These are phyloP conservation scores for Diversispora epigaea DNA, from an alignment of 192 early-diverging fungal species.

Conservation along the genomic window DNA sequence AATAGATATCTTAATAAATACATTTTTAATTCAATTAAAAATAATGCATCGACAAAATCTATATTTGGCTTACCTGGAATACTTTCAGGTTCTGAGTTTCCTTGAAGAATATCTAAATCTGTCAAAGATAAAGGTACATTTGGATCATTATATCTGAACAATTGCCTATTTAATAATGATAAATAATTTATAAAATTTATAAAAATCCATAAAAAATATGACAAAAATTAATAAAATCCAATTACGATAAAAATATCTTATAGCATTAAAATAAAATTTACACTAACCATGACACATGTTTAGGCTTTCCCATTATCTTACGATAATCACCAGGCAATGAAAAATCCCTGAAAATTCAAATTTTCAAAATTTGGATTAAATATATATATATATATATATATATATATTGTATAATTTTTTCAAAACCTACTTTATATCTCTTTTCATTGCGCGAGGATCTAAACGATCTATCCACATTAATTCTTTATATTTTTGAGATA, in stretches of 20 bases:
- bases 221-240: not conserved
- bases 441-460: constrained; percentile 63
- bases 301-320: constrained; percentile 57
- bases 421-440: constrained; percentile 52
- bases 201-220: not conserved
- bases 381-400: not conserved
- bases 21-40: not conserved
- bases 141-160: constrained; percentile 67
- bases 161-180: constrained; percentile 41
- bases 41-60: no score
- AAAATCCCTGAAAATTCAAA: constrained; percentile 48
- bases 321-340: constrained; percentile 68
- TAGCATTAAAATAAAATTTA: not conserved
- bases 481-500: constrained; percentile 62
- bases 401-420: not conserved
- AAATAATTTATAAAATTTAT: not conserved
- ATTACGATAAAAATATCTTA: not conserved
- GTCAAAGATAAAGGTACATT: constrained; percentile 56
- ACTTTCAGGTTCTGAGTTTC: constrained; percentile 40
- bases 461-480: constrained; percentile 75
- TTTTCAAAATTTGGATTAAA: not conserved
- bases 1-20: not conserved
- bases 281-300: constrained; percentile 53
- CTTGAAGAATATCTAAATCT: constrained; percentile 63
- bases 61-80: constrained; percentile 20